phyloP scores from a whole-genome alignment of 2,329 filamentous ascomycete genomes.

The Diaporthe helianthi region DNA sequence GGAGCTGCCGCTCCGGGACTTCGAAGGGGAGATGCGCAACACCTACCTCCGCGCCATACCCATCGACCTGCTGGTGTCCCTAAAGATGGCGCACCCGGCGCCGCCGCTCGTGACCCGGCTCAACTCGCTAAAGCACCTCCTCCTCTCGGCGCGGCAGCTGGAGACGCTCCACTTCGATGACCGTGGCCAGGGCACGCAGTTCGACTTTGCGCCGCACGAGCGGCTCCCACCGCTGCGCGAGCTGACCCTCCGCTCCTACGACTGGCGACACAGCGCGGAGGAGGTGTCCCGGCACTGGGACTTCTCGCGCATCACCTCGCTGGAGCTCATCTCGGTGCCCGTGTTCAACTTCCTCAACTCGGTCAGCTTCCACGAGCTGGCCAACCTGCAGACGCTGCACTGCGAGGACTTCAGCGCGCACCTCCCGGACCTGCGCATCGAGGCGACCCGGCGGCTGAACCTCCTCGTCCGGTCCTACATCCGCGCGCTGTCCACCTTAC shows the following conservation, averaged over 20 bases:
- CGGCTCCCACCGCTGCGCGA: constrained; percentile 52
- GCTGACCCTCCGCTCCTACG: constrained; percentile 54
- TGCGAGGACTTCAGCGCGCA: constrained; percentile 56
- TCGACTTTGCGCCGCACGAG: constrained; percentile 49
- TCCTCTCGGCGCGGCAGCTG: constrained; percentile 46
- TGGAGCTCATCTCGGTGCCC: constrained; percentile 53
- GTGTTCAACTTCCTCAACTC: constrained; percentile 53
- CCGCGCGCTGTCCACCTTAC: constrained; percentile 46
- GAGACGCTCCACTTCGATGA: constrained; percentile 52
- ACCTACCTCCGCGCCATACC: constrained; percentile 50
- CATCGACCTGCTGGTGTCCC: constrained; percentile 47
- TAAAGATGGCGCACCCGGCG: constrained; percentile 49
- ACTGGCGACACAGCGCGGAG: constrained; percentile 53
- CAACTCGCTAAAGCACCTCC: constrained; percentile 51
- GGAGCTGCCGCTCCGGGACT: constrained; percentile 49
- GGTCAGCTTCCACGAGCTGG: constrained; percentile 47
- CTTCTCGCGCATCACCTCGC: constrained; percentile 50
- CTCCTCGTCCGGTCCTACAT: constrained; percentile 49
- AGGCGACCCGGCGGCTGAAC: constrained; percentile 50
- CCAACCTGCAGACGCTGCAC: constrained; percentile 46
- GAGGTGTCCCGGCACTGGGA: constrained; percentile 54
- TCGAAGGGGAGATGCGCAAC: constrained; percentile 44
- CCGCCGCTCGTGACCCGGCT: constrained; percentile 51
- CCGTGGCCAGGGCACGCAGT: constrained; percentile 53
- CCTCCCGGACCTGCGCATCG: constrained; percentile 45